These are phyloP conservation scores for Trichosporon coremiiforme DNA, from an alignment of 1,284 basidiomycete genomes.

Conservation along the genomic window DNA sequence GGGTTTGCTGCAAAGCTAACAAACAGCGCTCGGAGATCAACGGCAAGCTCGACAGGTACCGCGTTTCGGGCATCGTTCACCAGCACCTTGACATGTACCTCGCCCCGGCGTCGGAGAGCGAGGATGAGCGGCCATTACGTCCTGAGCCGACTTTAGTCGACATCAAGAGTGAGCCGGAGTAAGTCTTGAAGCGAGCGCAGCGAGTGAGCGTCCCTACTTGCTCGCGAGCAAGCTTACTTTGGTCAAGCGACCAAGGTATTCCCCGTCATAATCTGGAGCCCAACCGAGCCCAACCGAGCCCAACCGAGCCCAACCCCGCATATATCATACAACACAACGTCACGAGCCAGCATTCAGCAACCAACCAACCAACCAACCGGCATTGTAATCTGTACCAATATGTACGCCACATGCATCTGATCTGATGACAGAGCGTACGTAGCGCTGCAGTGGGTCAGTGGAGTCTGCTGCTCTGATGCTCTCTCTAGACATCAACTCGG, in stretches of 20 bases:
- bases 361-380: neutral
- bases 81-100: conserved; percentile 54
- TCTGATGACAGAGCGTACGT: neutral
- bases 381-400: conserved; percentile 1
- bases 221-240: too few relatives aligned
- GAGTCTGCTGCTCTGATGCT: neutral
- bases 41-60: conserved; percentile 38
- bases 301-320: neutral
- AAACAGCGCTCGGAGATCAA: conserved; percentile 26
- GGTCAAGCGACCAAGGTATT: too few relatives aligned
- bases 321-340: conserved; percentile 10
- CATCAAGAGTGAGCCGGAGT: conserved; percentile 8
- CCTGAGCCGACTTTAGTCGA: neutral
- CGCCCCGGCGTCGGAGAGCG: neutral
- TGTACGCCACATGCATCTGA: neutral
- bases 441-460: conserved; percentile 3
- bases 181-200: neutral
- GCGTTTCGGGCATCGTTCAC: conserved; percentile 40
- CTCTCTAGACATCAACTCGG: too few relatives aligned
- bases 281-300: too few relatives aligned
- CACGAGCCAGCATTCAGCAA: neutral
- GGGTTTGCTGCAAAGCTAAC: conserved; percentile 9
- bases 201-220: neutral
- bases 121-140: neutral
- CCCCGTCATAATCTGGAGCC: neutral